Percentiles rank a stretch among this genome's conserved stretches.
Evolutionary conservation across 352 stramenopile species (phyloP).

Genomic region (Thalassiosira exigua): DNA sequence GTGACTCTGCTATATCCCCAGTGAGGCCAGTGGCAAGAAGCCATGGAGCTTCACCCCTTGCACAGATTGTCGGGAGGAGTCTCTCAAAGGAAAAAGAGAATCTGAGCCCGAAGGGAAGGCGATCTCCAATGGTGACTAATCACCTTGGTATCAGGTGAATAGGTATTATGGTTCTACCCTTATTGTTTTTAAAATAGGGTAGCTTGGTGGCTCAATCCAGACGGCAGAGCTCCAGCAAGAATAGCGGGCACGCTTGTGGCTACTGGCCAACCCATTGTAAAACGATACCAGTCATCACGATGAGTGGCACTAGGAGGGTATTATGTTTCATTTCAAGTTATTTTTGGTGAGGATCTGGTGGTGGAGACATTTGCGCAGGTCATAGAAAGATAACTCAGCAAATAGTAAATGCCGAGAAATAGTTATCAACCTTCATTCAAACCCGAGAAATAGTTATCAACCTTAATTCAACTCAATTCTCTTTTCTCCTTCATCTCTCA

Average conservation of each 20-base stretch:
- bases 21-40: slow-evolving; percentile 20
- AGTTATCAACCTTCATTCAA: background rate
- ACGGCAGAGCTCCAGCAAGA: no score
- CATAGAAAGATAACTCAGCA: background rate
- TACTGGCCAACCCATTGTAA: no score
- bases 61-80: slow-evolving; percentile 3
- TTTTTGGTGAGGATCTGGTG: no score
- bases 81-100: slow-evolving; percentile 21
- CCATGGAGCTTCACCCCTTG: slow-evolving; percentile 16
- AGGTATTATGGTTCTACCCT: background rate
- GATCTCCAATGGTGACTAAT: background rate
- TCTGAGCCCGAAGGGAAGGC: slow-evolving; percentile 6
- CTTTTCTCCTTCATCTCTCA: slow-evolving; percentile 28
- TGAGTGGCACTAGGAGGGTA: no score
- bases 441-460: slow-evolving; percentile 2
- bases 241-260: no score
- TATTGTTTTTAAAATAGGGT: no score
- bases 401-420: background rate
- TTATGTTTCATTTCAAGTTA: no score
- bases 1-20: background rate
- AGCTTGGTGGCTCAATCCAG: no score
- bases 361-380: no score
- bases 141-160: slow-evolving; percentile 3
- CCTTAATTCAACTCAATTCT: background rate
- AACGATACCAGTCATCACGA: no score